Base-by-base conservation (phyloP, 495 filamentous ascomycete genomes). In the Aspergillus saccharolyticus region DNA sequence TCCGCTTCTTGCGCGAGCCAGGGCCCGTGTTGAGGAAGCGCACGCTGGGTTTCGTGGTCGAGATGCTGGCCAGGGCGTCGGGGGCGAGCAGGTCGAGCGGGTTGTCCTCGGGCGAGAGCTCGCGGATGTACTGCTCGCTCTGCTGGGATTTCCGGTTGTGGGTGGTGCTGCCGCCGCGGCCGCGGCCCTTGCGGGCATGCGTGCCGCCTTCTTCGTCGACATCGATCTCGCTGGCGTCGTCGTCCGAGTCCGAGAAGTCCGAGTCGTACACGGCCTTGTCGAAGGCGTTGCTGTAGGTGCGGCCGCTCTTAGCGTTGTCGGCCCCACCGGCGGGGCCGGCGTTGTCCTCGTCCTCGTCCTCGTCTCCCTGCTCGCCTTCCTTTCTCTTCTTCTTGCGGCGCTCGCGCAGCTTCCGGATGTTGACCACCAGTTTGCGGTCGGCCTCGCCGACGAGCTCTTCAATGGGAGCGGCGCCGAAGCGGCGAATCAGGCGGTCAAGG, bases 241-340 rank as follows among this genome's bases (percentile, higher is more conserved):
- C 78, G 56, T 87, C 87, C 25, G 83, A 86, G 62, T 75, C 86
- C 7, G 88, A 90, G 28, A 89, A 89, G 48, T 88, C 90, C 52
- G 88, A 92, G 66, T 91, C 93, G 64, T 97, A 96, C 20, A 98
- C 80, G 6, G 93, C 90, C 73, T 96, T 88, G 71, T 98, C 94
- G 69, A 92, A 97, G 68, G 95, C 94, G 74, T 86, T 92, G 73
- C 89, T 88, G 71, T 93, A 92, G 50, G 42, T 52, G 55, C 66
- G 64, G 9, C 60, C 65, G 45, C 62, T 67, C 24, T 62, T 70
- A 9, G 7, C 10, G 33, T 56, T 59, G 19, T 45, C 43, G 25
- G 54, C 50, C 3, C 56, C 70, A 66, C 30, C 60, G 59, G 58
- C 61, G 24, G 66, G 60, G 44, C 49, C 60, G 4, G 46, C 73